These are phyloP conservation scores for Aspergillus awamori DNA, from an alignment of 2,329 filamentous ascomycete species.

Conservation along the genomic window DNA sequence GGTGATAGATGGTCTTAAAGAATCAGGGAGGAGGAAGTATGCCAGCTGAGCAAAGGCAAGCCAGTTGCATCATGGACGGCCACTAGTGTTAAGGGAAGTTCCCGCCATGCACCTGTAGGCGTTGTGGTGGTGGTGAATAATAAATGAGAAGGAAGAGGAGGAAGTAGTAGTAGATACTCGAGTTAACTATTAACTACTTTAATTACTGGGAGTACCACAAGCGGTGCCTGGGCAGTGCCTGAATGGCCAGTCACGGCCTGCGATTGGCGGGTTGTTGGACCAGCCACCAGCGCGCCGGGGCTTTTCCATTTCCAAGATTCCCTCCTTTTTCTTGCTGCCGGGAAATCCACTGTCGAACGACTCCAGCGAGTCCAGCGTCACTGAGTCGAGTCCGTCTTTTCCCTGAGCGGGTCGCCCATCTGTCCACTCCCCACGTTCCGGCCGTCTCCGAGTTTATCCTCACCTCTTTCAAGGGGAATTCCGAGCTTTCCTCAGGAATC, in stretches of 20 bases:
- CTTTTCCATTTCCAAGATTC: not conserved
- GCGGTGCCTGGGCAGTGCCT: not conserved
- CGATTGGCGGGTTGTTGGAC: not conserved
- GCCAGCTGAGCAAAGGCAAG: not conserved
- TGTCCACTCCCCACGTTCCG: not conserved
- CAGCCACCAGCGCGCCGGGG: not conserved
- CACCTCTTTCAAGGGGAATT: not conserved
- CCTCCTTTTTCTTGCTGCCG: too few species aligned
- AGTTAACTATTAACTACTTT: too few species aligned
- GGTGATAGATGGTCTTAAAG: too few species aligned
- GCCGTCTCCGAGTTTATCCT: not conserved
- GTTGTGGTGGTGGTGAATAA: not conserved
- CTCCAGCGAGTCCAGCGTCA: too few species aligned
- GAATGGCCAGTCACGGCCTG: not conserved
- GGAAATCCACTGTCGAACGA: not conserved
- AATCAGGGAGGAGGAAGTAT: not conserved
- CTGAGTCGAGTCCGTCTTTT: too few species aligned
- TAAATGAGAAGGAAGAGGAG: not conserved
- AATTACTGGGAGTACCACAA: too few species aligned
- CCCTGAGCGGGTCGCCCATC: not conserved
- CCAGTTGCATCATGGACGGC: conserved; percentile 1
- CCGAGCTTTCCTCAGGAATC: not conserved
- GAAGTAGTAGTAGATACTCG: not conserved
- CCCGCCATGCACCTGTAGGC: not conserved
- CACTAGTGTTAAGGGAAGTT: conserved; percentile 1